These are phyloP conservation scores for Phyllostachys edulis DNA, from an alignment of 176 grass and related monocot genomes.

Conservation along the genomic window DNA sequence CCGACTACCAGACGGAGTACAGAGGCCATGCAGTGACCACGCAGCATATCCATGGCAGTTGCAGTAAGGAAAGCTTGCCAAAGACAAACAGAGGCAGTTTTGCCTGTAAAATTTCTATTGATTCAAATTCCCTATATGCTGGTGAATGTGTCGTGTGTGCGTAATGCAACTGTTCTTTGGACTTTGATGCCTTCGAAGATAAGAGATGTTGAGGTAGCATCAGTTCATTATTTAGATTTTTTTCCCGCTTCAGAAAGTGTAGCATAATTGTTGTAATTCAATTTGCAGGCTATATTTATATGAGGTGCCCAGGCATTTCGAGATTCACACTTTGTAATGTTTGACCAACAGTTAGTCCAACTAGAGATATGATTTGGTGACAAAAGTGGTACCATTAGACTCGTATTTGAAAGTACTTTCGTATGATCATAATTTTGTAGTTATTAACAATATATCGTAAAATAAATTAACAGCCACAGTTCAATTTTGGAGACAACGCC, in stretches of 20 bases:
- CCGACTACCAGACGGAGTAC: not conserved
- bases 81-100: conserved; percentile 14
- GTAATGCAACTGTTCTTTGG: conserved; percentile 21
- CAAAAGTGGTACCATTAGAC: not conserved
- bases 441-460: not conserved
- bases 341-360: not conserved
- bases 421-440: no score
- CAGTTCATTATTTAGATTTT: not conserved
- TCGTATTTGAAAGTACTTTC: not conserved
- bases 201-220: not conserved
- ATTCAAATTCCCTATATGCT: conserved; percentile 20
- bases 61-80: conserved; percentile 11
- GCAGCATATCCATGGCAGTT: not conserved
- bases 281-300: not conserved
- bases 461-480: not conserved
- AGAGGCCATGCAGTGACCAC: conserved; percentile 16
- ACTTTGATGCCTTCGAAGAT: not conserved
- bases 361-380: not conserved
- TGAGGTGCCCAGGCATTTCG: not conserved
- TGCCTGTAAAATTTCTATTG: conserved; percentile 20
- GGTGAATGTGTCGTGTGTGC: not conserved
- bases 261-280: not conserved
- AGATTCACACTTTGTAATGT: not conserved
- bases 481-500: not conserved
- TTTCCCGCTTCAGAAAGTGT: not conserved